Base-by-base conservation (phyloP, 805 yeast species). In the Candida sonorensis region DNA sequence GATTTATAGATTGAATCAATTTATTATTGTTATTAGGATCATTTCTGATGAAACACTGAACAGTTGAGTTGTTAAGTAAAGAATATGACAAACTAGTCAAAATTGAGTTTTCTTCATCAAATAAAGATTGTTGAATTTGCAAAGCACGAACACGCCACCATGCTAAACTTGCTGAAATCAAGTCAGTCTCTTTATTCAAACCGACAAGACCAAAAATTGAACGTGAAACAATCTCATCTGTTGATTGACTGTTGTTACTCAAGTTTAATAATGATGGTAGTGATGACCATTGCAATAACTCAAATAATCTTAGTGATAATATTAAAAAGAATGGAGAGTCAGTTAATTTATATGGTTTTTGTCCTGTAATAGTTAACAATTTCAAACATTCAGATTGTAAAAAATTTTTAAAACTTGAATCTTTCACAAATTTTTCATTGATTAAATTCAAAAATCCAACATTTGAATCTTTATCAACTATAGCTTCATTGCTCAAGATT, bases 131-230 rank as follows among this genome's bases (percentile, higher is more conserved):
- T 36, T 80, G 88, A 0, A 72, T 67, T 45, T 78, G 77, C 22
- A 81, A 50, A 4, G 78, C 74, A 55, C 94, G 68, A 6, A 81
- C 60, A 51, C 84, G 68, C 92, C 92, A 83, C 90, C 92, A 83
- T 27, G 62, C 61, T 3, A 69, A 58, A 3, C 78, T 61, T 1
- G 79, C 81, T 5, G 46, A 36, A 1, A 67, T 39, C 4, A 68
- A 54, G 23, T 62, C 57, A 3, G 50, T 41, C 3, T 42, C 43
- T 4, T 43, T 32, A 4, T 35, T 25, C 5, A 35, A 21, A 5
- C 11, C 5, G 41, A 43, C 5, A 44, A 29, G 5, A 39, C 41
- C 7, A n/a, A n/a, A n/a, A n/a, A n/a, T n/a, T n/a, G 54, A 45
- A 10, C 43, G 27, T 8, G 37, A 37, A 6, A 51, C 40, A 1